A percentile compares a stretch with the other conserved stretches of the same genome.
Conservation (phyloP, 768 basidiomycete species). For the Boletus vermiculosoides region DNA sequence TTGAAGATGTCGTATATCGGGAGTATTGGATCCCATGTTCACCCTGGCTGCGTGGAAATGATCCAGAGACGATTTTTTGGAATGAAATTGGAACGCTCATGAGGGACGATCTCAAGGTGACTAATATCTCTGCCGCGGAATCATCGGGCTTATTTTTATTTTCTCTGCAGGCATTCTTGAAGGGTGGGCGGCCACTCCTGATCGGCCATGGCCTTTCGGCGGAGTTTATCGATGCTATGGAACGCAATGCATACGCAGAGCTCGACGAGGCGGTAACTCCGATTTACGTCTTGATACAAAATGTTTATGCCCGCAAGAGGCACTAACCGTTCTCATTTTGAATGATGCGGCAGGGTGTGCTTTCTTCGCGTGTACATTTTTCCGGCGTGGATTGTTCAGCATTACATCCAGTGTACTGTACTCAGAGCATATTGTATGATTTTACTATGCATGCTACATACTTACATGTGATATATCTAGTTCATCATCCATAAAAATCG, state of each 20-base stretch:
- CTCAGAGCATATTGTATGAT: slow-evolving; percentile 19
- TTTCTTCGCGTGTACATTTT: not conserved
- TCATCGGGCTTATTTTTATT: not conserved
- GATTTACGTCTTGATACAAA: slow-evolving; percentile 56
- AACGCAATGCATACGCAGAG: slow-evolving; percentile 52
- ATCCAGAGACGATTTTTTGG: slow-evolving; percentile 32
- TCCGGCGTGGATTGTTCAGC: slow-evolving; percentile 9
- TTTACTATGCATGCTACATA: slow-evolving; percentile 13
- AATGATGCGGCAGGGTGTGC: not conserved
- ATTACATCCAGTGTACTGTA: slow-evolving; percentile 24
- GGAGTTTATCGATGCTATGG: slow-evolving; percentile 51
- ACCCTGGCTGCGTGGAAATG: slow-evolving; percentile 40
- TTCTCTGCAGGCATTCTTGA: slow-evolving; percentile 55
- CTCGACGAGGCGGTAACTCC: slow-evolving; percentile 45
- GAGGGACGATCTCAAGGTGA: slow-evolving; percentile 60
- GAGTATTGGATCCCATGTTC: slow-evolving; percentile 66
- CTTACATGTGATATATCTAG: slow-evolving; percentile 1
- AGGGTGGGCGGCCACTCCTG: slow-evolving; percentile 64
- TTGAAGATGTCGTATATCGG: slow-evolving; percentile 56
- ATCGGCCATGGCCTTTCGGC: slow-evolving; percentile 60
- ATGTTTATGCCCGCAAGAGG: slow-evolving; percentile 51
- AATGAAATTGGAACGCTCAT: slow-evolving; percentile 45
- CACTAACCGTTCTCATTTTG: slow-evolving; percentile 14
- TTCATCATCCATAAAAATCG: slow-evolving; percentile 4
- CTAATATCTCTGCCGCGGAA: slow-evolving; percentile 2